Evolutionary conservation across 2,329 filamentous ascomycete genomes (phyloP), one percentile per base, ranked within the genome.

Genomic region (Neopestalotiopsis sp.): DNA sequence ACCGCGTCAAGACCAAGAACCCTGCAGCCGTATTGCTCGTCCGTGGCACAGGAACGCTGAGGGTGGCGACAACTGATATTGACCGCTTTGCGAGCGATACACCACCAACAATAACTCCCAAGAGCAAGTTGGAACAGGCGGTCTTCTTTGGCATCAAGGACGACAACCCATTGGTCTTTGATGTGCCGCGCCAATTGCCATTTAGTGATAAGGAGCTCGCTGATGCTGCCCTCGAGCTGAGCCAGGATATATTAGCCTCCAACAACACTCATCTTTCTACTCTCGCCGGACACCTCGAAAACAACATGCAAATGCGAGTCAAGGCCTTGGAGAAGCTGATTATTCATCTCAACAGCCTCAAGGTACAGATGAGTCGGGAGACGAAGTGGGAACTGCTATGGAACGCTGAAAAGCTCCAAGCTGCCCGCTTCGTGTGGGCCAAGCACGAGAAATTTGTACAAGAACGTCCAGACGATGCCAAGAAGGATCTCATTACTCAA

Each of bases 101-200:
- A 66, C 84, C 88, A 4, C 89, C 89, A 1, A 81, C 84, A 72
- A 88, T 97, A 17, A 95, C 93, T 1, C 92, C 94, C 6, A 96
- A 94, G 81, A 93, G 90, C 81, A 97, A 96, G 80, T 86, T 99
- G 56, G 94, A 98, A 77, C 95, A 99, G 81, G 95, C 95, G 2
- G 92, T 98, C 1, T 98, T 98, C 81, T 98, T 94, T 77, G 95
- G 95, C 1, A 90, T 89, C 62, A 90, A 93, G 77, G 87, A 91
- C 71, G 90, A 93, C 75, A 98, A 94, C 74, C 92, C 95, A n/a
- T 82, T 99, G n/a, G 90, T 94, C 71, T 94, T 99, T 74, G 89
- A 91, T 58, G 88, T 90, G 58, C 88, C 89, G 71, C 85, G 88
- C 52, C 89, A 90, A 67, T 83, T 91, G 61, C 85, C 87, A 4